Evolutionary conservation across 306 rosid genomes (phyloP).

Genomic region (Vigna trinervia): DNA sequence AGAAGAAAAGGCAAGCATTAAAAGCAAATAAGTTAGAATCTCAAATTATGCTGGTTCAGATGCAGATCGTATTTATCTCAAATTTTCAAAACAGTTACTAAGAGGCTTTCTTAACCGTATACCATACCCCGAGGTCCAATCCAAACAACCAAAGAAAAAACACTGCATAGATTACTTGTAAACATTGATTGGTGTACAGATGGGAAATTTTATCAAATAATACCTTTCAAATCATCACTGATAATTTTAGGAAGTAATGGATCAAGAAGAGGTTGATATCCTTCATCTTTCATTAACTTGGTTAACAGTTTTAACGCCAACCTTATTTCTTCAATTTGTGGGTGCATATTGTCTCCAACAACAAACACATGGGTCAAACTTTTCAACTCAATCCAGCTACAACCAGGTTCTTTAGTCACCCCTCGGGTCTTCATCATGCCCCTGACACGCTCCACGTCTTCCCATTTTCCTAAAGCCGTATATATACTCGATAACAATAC

Average conservation of each 20-base stretch:
- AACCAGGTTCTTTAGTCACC: conserved; percentile 84
- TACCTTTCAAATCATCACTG: conserved; percentile 45
- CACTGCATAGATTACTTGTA: not conserved
- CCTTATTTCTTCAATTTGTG: conserved; percentile 62
- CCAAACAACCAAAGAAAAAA: conserved; percentile 24
- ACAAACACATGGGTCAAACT: conserved; percentile 84
- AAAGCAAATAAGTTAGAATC: conserved; percentile 10
- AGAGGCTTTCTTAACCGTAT: not conserved
- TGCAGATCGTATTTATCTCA: conserved; percentile 8
- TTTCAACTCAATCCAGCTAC: conserved; percentile 91
- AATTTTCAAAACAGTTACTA: not conserved
- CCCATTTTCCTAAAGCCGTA: conserved; percentile 65
- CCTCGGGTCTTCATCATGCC: conserved; percentile 76
- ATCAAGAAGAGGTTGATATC: conserved; percentile 53
- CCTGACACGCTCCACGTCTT: conserved; percentile 83
- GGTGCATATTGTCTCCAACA: conserved; percentile 86
- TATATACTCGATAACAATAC: conserved; percentile 78
- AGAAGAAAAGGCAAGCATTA: conserved; percentile 4
- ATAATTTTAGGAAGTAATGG: conserved; percentile 23
- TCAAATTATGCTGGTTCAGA: not conserved
- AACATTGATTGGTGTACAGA: conserved; percentile 23
- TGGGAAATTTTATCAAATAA: conserved; percentile 19
- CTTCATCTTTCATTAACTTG: conserved; percentile 76
- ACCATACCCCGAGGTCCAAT: not conserved
- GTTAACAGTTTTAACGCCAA: conserved; percentile 56